Evolutionary conservation across 495 filamentous ascomycete genomes (phyloP).

Genomic region (Talaromyces trachyspermus): DNA sequence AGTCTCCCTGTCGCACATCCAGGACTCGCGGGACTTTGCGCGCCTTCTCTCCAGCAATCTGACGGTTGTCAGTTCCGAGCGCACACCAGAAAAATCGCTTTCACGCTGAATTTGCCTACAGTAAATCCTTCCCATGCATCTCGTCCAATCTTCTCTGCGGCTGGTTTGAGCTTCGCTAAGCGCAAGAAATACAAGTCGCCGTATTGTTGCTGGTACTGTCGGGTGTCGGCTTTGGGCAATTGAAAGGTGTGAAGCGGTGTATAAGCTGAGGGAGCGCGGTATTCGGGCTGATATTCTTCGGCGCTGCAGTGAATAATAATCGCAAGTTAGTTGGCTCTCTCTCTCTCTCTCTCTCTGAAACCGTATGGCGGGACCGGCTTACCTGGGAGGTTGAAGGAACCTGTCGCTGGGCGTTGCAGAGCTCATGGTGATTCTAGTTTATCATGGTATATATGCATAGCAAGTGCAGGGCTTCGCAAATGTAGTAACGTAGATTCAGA

Average conservation of each 20-base stretch:
- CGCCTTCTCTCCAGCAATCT: slow-evolving; percentile 73
- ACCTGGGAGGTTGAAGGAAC: slow-evolving; percentile 15
- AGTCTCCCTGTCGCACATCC: slow-evolving; percentile 89
- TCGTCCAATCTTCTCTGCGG: slow-evolving; percentile 63
- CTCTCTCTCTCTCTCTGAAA: neutral
- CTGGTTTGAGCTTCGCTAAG: slow-evolving; percentile 77
- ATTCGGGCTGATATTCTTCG: slow-evolving; percentile 31
- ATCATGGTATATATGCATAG: too few species aligned
- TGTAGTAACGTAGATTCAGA: too few species aligned
- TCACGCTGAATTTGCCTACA: slow-evolving; percentile 29
- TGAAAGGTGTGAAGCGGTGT: slow-evolving; percentile 66
- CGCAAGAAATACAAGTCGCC: slow-evolving; percentile 95
- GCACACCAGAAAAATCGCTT: neutral
- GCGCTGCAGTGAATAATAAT: slow-evolving; percentile 21
- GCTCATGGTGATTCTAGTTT: slow-evolving; percentile 2
- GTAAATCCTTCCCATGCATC: slow-evolving; percentile 69
- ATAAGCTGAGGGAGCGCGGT: slow-evolving; percentile 56
- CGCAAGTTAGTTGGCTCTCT: slow-evolving; percentile 3
- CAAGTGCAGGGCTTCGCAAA: too few species aligned
- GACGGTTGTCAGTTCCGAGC: neutral
- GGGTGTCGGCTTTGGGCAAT: slow-evolving; percentile 58
- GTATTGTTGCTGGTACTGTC: slow-evolving; percentile 91
- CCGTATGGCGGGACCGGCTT: slow-evolving; percentile 15
- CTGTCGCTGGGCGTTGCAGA: neutral
- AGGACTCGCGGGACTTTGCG: slow-evolving; percentile 75